phyloP scores from a whole-genome alignment of 2,329 filamentous ascomycete species.

The Sporothrix pallida region DNA sequence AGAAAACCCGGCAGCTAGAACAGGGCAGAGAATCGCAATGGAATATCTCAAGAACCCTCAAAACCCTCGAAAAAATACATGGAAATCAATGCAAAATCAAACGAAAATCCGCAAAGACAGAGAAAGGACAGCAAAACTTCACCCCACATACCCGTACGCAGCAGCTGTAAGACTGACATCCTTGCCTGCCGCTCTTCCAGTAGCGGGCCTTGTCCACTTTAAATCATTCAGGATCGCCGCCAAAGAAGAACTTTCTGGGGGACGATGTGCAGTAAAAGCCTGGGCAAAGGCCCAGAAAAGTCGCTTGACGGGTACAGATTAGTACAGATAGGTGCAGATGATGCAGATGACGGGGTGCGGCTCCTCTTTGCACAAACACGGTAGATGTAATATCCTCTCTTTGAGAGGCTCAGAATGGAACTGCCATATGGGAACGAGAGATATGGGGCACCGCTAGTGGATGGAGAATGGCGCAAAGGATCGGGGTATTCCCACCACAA shows the following conservation, averaged over 20 bases:
- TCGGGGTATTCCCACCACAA: slow-evolving; percentile 17
- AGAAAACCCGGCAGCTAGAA: slow-evolving; percentile 20
- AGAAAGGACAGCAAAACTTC: too few species aligned
- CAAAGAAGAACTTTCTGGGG: background rate
- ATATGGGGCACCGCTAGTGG: background rate
- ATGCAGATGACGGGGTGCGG: background rate
- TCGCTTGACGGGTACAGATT: too few species aligned
- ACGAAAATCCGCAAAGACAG: too few species aligned
- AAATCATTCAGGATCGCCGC: background rate
- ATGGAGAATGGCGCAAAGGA: background rate
- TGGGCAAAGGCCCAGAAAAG: background rate
- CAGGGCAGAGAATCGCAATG: background rate
- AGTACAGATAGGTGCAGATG: background rate
- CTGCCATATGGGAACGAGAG: too few species aligned
- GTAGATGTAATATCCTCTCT: slow-evolving; percentile 2
- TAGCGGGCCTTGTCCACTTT: slow-evolving; percentile 1
- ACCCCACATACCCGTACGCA: background rate
- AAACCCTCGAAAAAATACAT: background rate
- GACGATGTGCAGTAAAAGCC: background rate
- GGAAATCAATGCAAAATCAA: background rate
- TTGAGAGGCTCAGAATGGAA: background rate
- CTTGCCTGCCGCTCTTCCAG: background rate
- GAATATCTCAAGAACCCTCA: background rate
- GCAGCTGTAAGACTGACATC: slow-evolving; percentile 7
- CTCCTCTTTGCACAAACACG: background rate